Base-by-base conservation (phyloP, 352 stramenopile genomes). In the Pythium rhizo-oryzae region DNA sequence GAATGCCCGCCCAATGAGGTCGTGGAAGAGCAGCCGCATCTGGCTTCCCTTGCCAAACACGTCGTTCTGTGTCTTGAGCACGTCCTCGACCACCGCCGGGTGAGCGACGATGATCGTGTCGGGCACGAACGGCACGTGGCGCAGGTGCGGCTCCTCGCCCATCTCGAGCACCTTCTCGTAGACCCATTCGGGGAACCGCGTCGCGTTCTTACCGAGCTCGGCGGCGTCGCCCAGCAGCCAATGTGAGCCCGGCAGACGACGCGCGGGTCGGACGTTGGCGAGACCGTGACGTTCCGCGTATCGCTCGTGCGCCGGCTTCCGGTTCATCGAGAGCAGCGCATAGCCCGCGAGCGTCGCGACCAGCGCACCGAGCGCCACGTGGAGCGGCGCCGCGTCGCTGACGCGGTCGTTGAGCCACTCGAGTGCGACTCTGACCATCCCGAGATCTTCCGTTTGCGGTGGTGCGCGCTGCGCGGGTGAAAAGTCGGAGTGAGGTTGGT, bases 61-160 rank as follows among this genome's bases (percentile, higher is more conserved):
- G 30, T 63, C 63, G 63, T 59, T 53, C 19, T 71, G 64, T 0
- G 64, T 71, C 56, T 65, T 71, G 46, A 51, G 39, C 21, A 71
- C 37, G 41, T 71, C 64, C 44, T 71, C 64, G 13, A 71, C 46
- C 23, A 65, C 21, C 43, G 47, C 64, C n/a, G 64, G 56, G 16
- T 47, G 50, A 15, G 55, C 15, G 24, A 65, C 28, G 19, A 71
- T 43, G 13, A 71, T 54, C 24, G 50, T 55, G 30, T 71, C 64
- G 47, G 55, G 25, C 8, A 46, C 16, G 12, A 46, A 43, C 24
- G 63, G 63, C 35, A 70, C 33, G 25, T 37, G 43, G 6, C 46
- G 63, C 21, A 64, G 21, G 37, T 37, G 59, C 37, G 63, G 63
- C 43, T 52, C 11, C 12, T 47, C 63, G 30, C 39, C 23, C 25